Percentiles rank a stretch among this genome's conserved stretches.
Evolutionary conservation across 257 asterid species (phyloP).

Genomic region (Schizonepeta tenuifolia): DNA sequence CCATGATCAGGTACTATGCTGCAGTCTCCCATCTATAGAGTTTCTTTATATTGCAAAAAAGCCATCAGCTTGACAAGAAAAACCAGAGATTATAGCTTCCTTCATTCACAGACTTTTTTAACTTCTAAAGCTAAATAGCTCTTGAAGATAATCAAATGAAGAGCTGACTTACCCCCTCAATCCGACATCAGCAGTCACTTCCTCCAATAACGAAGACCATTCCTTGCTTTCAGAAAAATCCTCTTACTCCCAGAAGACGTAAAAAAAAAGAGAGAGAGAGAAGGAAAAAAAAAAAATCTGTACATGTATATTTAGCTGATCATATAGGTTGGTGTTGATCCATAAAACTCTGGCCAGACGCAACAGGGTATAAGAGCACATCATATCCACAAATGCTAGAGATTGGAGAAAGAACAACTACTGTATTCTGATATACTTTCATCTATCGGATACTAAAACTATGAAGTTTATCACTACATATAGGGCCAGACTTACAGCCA

Average conservation of each 20-base stretch:
- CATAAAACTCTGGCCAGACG: neutral
- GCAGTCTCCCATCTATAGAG: neutral
- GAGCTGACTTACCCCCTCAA: neutral
- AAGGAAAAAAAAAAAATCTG: too few species aligned
- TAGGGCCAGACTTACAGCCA: neutral
- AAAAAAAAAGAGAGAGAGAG: neutral
- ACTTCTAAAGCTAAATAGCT: neutral
- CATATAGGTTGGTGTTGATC: neutral
- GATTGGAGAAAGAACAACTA: neutral
- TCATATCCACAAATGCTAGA: neutral
- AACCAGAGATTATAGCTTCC: neutral
- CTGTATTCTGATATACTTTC: neutral
- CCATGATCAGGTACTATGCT: neutral
- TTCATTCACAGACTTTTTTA: neutral
- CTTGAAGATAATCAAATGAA: neutral
- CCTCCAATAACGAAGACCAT: neutral
- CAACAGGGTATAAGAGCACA: neutral
- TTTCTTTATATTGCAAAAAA: neutral
- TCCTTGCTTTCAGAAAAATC: neutral
- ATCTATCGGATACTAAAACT: neutral
- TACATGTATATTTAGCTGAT: neutral
- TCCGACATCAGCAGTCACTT: neutral
- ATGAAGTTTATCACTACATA: too few species aligned
- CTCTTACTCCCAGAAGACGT: neutral
- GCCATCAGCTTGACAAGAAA: conserved; percentile 5